phyloP scores from a whole-genome alignment of 2,329 filamentous ascomycete species.

The Colletotrichum sp. region DNA sequence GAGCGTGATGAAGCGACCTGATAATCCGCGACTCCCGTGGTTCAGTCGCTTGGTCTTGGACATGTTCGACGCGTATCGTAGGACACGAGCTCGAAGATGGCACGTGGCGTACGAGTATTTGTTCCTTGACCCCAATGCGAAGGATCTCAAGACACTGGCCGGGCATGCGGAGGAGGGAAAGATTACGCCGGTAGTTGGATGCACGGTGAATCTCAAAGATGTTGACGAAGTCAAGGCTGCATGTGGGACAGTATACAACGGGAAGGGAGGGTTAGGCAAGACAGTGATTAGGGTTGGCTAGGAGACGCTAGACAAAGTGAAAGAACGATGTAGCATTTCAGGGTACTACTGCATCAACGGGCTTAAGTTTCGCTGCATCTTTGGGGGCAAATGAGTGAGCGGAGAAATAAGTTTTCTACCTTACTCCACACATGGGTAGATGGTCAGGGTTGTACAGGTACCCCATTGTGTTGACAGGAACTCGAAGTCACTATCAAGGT shows the following conservation, averaged over 20 bases:
- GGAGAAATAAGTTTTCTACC: no score
- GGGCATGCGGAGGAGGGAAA: background rate
- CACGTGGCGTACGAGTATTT: background rate
- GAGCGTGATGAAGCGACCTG: background rate
- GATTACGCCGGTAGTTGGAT: background rate
- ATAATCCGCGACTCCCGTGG: background rate
- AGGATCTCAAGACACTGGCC: background rate
- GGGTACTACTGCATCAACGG: no score
- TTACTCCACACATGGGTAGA: no score
- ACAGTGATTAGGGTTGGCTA: background rate
- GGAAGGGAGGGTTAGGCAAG: background rate
- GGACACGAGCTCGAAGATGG: background rate
- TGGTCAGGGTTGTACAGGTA: no score
- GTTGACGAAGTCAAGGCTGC: background rate
- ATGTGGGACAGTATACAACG: background rate
- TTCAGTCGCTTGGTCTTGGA: background rate
- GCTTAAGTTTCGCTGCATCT: no score
- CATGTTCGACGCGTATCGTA: background rate
- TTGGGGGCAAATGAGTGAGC: no score
- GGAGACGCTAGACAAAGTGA: no score
- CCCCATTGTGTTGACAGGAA: background rate
- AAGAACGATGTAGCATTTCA: no score
- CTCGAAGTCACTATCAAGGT: background rate
- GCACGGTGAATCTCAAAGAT: background rate
- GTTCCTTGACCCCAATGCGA: background rate